These are phyloP conservation scores for Iris macrosiphon DNA, from an alignment of 106 monocot genomes.

Conservation along the genomic window DNA sequence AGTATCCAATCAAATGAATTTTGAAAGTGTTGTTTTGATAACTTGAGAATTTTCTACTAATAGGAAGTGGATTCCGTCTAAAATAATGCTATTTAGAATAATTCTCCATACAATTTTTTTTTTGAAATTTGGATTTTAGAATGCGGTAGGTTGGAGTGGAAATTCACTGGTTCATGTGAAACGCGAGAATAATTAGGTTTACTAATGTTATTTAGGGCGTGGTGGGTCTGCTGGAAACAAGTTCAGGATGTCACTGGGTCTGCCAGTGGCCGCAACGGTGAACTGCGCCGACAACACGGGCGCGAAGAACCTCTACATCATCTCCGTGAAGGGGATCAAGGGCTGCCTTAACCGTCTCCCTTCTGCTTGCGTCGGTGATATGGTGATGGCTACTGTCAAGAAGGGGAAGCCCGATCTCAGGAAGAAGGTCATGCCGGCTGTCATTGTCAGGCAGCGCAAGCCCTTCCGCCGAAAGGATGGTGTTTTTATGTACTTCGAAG, in stretches of 20 bases:
- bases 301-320: conserved; percentile 2
- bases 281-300: conserved; percentile 5
- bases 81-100: background rate
- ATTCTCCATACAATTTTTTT: no score
- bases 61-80: background rate
- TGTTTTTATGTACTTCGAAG: conserved; percentile 3
- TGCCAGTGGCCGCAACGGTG: conserved; percentile 4
- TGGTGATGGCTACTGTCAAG: no score
- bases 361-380: background rate
- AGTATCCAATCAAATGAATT: no score
- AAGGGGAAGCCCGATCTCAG: background rate
- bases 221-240: conserved; percentile 2
- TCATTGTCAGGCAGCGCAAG: conserved; percentile 3
- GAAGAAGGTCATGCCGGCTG: conserved; percentile 8
- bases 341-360: background rate
- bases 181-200: no score
- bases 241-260: conserved; percentile 5
- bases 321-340: background rate
- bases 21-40: background rate
- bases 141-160: no score
- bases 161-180: no score
- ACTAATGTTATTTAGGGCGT: background rate
- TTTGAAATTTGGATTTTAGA: background rate
- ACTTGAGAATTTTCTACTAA: background rate
- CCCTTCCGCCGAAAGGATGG: conserved; percentile 6